These are phyloP conservation scores for Alternaria postmessia DNA, from an alignment of 2,329 filamentous ascomycete genomes.

Conservation along the genomic window DNA sequence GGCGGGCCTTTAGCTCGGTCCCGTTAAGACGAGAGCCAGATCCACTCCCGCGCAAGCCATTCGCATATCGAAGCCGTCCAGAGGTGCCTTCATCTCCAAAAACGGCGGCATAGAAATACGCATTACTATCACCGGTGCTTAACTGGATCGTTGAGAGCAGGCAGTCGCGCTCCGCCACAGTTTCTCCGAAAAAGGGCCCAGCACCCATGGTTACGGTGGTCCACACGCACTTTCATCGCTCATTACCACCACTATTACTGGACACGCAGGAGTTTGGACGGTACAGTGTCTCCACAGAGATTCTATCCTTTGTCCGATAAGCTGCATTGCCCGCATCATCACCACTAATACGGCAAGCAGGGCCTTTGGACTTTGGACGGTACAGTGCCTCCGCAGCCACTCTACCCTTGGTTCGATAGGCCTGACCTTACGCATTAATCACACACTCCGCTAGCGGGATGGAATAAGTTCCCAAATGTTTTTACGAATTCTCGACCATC, in stretches of 20 bases:
- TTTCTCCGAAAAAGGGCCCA: background rate
- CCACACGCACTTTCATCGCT: background rate
- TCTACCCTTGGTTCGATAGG: constrained; percentile 9
- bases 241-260: constrained; percentile 4
- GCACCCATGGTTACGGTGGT: constrained; percentile 7
- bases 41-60: constrained; percentile 11
- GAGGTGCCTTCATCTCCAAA: background rate
- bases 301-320: background rate
- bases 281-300: background rate
- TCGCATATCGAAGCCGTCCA: constrained; percentile 2
- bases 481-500: background rate
- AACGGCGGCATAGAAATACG: background rate
- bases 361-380: background rate
- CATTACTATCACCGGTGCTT: background rate
- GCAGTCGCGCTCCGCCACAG: background rate
- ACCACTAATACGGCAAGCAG: background rate
- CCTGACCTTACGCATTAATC: background rate
- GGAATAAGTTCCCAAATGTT: background rate
- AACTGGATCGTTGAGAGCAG: background rate
- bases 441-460: background rate
- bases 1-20: constrained; percentile 16
- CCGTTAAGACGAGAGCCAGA: constrained; percentile 5
- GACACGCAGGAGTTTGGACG: background rate
- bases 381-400: background rate
- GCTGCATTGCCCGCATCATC: background rate